Evolutionary conservation across 345 rosid species (phyloP), one percentile per base, ranked within the genome.

Genomic region (Theobroma cacao): DNA sequence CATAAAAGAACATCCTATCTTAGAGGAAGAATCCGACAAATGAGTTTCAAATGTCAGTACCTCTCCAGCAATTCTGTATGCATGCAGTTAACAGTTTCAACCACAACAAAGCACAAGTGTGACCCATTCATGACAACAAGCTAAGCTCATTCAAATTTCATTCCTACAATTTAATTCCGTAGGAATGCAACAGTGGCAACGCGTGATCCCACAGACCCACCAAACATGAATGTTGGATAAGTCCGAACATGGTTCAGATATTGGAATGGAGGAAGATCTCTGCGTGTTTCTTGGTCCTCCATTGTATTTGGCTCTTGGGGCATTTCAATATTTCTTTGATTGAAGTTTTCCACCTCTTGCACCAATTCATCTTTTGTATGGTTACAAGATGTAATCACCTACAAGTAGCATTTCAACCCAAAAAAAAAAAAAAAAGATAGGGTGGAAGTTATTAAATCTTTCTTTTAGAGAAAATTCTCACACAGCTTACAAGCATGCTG

Each of bases 381-480:
- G 88, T 92, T 92, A 70, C 99, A 91, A 0, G 98, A 94, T 33
- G 99, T 96, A 81, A 94, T 88, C 26, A 94, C 97, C 98, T 93
- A 80, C 24, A 72, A 40, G 40, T 22, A 40, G 30, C 17, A 50
- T 75, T 24, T 41, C n/a, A n/a, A n/a, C n/a, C n/a, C n/a, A n/a
- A n/a, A n/a, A n/a, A n/a, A 40, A 70, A 28, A 67, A 69, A 11
- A 65, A 45, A 63, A 75, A 18, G 45, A 45, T 43, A 13, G 41
- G 13, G 15, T 20, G 15, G 41, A 30, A 30, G 13, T 48, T 31
- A 10, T 18, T 59, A 73, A 20, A 48, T 26, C 28, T 52, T 58
- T 58, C 40, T 0, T 36, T 60, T 24, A 58, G 28, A 55, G 1
- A 38, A 24, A 3, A 40, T 58, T 74, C 36, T 14, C 17, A 50